Evolutionary conservation across 2,329 filamentous ascomycete species (phyloP).

Genomic region (Claviceps digitariae): DNA sequence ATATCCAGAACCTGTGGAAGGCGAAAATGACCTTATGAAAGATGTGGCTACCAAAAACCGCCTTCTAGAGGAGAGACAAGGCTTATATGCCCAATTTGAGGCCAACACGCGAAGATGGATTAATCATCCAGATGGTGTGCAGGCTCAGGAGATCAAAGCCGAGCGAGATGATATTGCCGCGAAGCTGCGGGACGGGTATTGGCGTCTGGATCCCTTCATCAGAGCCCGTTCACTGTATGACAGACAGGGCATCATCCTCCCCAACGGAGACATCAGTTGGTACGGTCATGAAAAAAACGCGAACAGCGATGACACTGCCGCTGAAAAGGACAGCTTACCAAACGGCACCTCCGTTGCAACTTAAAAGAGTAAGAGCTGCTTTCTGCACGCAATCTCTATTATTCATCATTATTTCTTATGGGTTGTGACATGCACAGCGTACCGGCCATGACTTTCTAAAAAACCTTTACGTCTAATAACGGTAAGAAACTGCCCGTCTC

Average conservation of each 20-base stretch:
- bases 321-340: not conserved
- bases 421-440: not conserved
- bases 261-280: constrained; percentile 56
- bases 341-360: not conserved
- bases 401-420: not conserved
- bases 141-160: constrained; percentile 35
- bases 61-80: constrained; percentile 48
- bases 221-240: constrained; percentile 78
- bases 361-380: constrained; percentile 22
- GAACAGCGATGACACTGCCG: not conserved
- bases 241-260: constrained; percentile 56
- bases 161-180: constrained; percentile 49
- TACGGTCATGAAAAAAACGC: constrained; percentile 32
- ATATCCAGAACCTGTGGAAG: constrained; percentile 61
- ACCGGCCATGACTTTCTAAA: not conserved
- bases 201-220: constrained; percentile 78
- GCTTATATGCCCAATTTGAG: constrained; percentile 62
- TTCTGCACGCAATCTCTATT: not conserved
- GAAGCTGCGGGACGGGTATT: constrained; percentile 63
- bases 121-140: constrained; percentile 22
- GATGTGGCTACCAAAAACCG: constrained; percentile 47
- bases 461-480: too few relatives aligned
- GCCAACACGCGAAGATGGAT: constrained; percentile 66
- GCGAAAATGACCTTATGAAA: constrained; percentile 67
- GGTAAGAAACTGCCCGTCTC: not conserved